Base-by-base conservation (phyloP, 192 early-diverging fungal genomes). In the Coemansia sp. region DNA sequence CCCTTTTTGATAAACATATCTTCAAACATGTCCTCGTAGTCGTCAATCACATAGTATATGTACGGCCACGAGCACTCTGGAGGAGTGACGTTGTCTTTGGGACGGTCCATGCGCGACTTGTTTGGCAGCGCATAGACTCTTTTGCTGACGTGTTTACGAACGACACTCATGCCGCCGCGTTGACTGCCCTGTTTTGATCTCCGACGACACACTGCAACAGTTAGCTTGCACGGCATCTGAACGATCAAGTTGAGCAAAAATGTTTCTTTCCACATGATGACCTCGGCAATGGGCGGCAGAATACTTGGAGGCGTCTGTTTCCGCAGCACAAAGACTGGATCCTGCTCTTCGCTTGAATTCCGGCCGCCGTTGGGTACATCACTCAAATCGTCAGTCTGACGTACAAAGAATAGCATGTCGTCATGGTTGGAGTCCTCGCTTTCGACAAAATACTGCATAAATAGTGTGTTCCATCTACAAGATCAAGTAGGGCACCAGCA, bases 1-100 rank as follows among this genome's bases (percentile, higher is more conserved):
- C 84, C 83, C 48, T 91, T 87, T 42, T 78, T 82, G 39, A 95
- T 87, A 60, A 90, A 84, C 65, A 95, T 81, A 75, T 95, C 91
- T 57, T 93, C 83, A 71, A 93, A 91, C 71, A 85, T 83, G 53
- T 90, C 91, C 62, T 96, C 91, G 73, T 86, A 96, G 81, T 96
- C 91, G 72, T 94, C 91, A 52, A 93, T 86, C 30, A 91, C 89
- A 77, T 94, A 96, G 77, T 96, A 94, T 33, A 96, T 91, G 61
- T 89, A 69, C 8, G 93, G 93, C 68, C 89, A 94, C 14, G 91
- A 93, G 65, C 87, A 90, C 66, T 96, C 93, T 78, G 91, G 91
- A 48, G 90, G 87, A 12, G 86, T 83, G 53, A 91, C 89, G 61
- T 91, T 94, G 58, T 80, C 77, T 57, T 73, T 73, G 55, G 77